phyloP scores from a whole-genome alignment of 1,284 basidiomycete genomes.

The Jaminaea rosea region DNA sequence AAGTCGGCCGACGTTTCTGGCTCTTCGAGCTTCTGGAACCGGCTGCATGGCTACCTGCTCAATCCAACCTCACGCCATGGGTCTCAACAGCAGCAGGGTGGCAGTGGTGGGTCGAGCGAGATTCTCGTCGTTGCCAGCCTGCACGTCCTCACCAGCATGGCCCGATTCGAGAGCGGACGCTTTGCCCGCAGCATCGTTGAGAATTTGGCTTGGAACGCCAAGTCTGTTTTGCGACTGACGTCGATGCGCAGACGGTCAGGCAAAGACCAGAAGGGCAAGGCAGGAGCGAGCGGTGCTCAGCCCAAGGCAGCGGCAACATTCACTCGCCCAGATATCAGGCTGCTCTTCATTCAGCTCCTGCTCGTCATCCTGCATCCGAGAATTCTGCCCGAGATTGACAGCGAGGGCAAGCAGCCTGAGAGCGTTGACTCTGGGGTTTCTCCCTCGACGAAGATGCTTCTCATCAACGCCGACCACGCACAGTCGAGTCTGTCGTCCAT shows the following conservation, averaged over 20 bases:
- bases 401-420: too few species aligned
- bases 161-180: not conserved
- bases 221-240: not conserved
- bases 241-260: not conserved
- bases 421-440: not conserved
- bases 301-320: conserved; percentile 8
- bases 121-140: not conserved
- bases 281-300: not conserved
- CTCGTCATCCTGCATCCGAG: conserved; percentile 30
- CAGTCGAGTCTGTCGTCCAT: conserved; percentile 16
- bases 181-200: not conserved
- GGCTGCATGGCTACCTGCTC: not conserved
- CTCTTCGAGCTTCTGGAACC: not conserved
- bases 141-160: not conserved
- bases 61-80: too few species aligned
- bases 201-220: not conserved
- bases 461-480: not conserved
- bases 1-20: not conserved
- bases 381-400: conserved; percentile 14
- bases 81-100: not conserved
- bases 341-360: conserved; percentile 37
- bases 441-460: not conserved
- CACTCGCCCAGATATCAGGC: conserved; percentile 32
- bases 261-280: not conserved
- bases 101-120: not conserved